Conservation (phyloP, 495 filamentous ascomycete species). For the Daldinia childiae region DNA sequence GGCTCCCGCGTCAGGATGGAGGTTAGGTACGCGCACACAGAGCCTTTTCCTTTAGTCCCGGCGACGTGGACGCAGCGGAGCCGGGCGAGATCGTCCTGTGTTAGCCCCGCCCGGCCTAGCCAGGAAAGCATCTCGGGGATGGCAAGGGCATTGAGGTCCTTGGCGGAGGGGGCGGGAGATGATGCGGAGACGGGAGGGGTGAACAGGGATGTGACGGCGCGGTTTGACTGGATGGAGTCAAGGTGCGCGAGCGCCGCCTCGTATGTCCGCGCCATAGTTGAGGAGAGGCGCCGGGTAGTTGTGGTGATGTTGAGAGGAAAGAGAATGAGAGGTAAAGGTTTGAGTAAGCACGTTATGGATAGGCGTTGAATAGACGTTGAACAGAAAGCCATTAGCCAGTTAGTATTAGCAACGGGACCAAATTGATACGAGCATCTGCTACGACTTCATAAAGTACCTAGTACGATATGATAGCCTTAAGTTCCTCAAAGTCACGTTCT, state of each 20-base stretch:
- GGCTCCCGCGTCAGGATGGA: slow-evolving; percentile 53
- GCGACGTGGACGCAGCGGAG: slow-evolving; percentile 65
- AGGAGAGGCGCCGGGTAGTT: slow-evolving; percentile 7
- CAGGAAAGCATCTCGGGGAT: slow-evolving; percentile 89
- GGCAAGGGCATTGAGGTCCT: slow-evolving; percentile 73
- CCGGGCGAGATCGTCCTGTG: slow-evolving; percentile 45
- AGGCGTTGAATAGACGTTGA: too few relatives aligned
- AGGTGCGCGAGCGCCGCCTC: slow-evolving; percentile 59
- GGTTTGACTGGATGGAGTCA: slow-evolving; percentile 80
- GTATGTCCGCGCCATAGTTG: slow-evolving; percentile 49
- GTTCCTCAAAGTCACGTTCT: too few relatives aligned
- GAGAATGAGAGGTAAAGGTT: background rate
- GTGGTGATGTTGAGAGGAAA: background rate
- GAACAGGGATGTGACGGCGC: slow-evolving; percentile 60
- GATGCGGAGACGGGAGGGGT: slow-evolving; percentile 24
- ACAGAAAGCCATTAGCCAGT: too few relatives aligned
- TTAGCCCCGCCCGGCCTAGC: slow-evolving; percentile 77
- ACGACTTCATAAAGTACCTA: too few relatives aligned
- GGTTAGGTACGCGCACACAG: slow-evolving; percentile 58
- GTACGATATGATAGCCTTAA: too few relatives aligned
- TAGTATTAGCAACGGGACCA: too few relatives aligned
- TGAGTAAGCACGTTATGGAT: background rate
- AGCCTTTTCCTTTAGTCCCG: slow-evolving; percentile 72
- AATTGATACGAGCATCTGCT: too few relatives aligned
- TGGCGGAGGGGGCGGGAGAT: slow-evolving; percentile 3